These are phyloP conservation scores for Penicillium corylophilum DNA, from an alignment of 2,329 filamentous ascomycete genomes.

Conservation along the genomic window DNA sequence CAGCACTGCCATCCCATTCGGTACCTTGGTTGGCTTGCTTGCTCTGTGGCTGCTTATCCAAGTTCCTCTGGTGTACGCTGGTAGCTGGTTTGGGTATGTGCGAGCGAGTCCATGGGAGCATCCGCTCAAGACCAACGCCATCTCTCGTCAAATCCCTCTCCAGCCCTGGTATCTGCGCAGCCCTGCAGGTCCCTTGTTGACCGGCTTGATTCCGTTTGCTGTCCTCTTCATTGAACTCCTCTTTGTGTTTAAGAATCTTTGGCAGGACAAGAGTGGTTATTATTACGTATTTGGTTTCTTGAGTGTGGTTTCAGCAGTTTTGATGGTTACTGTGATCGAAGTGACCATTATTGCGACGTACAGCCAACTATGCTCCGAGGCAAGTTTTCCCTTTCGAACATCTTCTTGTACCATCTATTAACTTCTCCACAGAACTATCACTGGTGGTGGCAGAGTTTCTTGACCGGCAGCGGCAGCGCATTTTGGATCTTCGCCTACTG, in stretches of 20 bases:
- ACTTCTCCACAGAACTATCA: conserved; percentile 63
- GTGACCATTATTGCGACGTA: conserved; percentile 83
- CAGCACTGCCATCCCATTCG: conserved; percentile 81
- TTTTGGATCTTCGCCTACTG: conserved; percentile 83
- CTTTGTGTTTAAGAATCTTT: conserved; percentile 82
- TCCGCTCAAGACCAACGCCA: conserved; percentile 71
- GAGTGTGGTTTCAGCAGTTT: conserved; percentile 68
- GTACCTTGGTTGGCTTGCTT: conserved; percentile 70
- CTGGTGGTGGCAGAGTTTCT: conserved; percentile 91
- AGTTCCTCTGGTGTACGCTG: conserved; percentile 77
- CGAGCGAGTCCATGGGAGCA: conserved; percentile 71
- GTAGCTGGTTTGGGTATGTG: conserved; percentile 74
- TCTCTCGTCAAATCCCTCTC: conserved; percentile 70
- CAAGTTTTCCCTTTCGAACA: conserved; percentile 30
- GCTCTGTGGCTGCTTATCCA: conserved; percentile 83
- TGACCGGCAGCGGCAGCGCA: conserved; percentile 72
- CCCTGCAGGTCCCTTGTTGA: conserved; percentile 64
- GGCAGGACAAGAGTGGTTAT: conserved; percentile 88
- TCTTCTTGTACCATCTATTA: neutral
- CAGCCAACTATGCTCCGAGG: conserved; percentile 75
- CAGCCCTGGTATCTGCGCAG: conserved; percentile 74
- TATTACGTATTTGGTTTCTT: conserved; percentile 91
- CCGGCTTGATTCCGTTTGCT: conserved; percentile 78
- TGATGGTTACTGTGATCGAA: conserved; percentile 75
- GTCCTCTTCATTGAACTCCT: conserved; percentile 86